Evolutionary conservation across 129 eudicot species (phyloP), one percentile per base, ranked within the genome.

Genomic region (Flaveria ramosissima): DNA sequence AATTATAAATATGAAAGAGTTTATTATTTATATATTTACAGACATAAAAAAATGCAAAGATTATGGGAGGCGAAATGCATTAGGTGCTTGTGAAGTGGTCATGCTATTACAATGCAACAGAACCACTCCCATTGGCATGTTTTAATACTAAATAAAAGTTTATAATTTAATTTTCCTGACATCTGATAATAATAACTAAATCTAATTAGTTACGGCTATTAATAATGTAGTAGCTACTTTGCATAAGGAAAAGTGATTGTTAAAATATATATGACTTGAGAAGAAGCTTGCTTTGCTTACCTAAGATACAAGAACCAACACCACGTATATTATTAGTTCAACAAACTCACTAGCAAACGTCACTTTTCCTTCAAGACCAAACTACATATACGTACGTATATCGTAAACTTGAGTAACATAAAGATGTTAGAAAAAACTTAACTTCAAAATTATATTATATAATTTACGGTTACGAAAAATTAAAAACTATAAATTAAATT

Each of bases 41-140:
- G n/a, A 62, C 50, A 46, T 12, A 13, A 62, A 46, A 47, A 59
- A 78, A 83, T 76, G 80, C 70, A 83, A 89, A 84, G 79, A 71
- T 59, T 59, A 80, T 84, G 95, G 61, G 72, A 82, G 81, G 77
- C 6, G 69, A 65, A 81, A 81, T 60, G 73, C 65, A 84, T 75
- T 83, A 61, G 95, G 81, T 89, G 84, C 68, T 68, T 48, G 77
- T 81, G 82, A 79, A 73, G 80, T 45, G 73, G 78, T 73, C 80
- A 81, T 84, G 84, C 84, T 24, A 77, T 77, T 84, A 84, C 80
- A 48, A 77, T 77, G 66, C 80, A 81, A 81, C 88, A 75, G 10
- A 86, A 77, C 84, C 86, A 78, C 80, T 72, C 43, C 39, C 77
- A 62, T 59, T 21, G 43, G 66, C 65, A 73, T 59, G 42, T 78